Conservation (phyloP, 805 yeast genomes). For the Sugiyamaella valdiviana region DNA sequence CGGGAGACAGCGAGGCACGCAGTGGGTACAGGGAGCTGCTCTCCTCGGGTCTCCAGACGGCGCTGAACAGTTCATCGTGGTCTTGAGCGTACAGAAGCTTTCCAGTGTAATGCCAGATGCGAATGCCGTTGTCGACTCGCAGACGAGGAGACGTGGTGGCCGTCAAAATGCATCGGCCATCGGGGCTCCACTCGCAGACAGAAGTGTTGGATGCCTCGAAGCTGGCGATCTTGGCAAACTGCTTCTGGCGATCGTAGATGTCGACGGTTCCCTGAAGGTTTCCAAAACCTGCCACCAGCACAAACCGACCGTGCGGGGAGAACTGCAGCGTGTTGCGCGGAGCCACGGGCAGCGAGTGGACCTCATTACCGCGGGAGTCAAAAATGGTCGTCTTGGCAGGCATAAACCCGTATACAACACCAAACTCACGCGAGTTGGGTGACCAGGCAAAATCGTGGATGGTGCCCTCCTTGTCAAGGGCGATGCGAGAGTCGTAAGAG, state of each 20-base stretch:
- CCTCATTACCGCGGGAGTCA: slow-evolving; percentile 85
- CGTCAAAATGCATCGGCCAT: slow-evolving; percentile 85
- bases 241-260: slow-evolving; percentile 83
- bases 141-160: slow-evolving; percentile 97
- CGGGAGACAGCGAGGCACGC: slow-evolving; percentile 33
- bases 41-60: slow-evolving; percentile 76
- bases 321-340: slow-evolving; percentile 85
- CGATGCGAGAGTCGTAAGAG: slow-evolving; percentile 80
- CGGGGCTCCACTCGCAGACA: slow-evolving; percentile 98
- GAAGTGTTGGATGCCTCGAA: slow-evolving; percentile 92
- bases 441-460: slow-evolving; percentile 98
- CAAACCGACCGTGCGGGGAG: slow-evolving; percentile 89
- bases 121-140: slow-evolving; percentile 92
- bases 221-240: slow-evolving; percentile 69
- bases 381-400: slow-evolving; percentile 93
- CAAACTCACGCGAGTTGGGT: slow-evolving; percentile 92
- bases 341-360: slow-evolving; percentile 75
- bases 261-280: slow-evolving; percentile 96
- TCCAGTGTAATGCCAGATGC: slow-evolving; percentile 90
- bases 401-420: slow-evolving; percentile 96
- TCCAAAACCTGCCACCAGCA: slow-evolving; percentile 95
- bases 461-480: slow-evolving; percentile 88
- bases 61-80: slow-evolving; percentile 71
- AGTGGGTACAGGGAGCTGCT: slow-evolving; percentile 49
- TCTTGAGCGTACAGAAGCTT: slow-evolving; percentile 71